These are phyloP conservation scores for Dryas octopetala DNA, from an alignment of 306 rosid species.

Conservation along the genomic window DNA sequence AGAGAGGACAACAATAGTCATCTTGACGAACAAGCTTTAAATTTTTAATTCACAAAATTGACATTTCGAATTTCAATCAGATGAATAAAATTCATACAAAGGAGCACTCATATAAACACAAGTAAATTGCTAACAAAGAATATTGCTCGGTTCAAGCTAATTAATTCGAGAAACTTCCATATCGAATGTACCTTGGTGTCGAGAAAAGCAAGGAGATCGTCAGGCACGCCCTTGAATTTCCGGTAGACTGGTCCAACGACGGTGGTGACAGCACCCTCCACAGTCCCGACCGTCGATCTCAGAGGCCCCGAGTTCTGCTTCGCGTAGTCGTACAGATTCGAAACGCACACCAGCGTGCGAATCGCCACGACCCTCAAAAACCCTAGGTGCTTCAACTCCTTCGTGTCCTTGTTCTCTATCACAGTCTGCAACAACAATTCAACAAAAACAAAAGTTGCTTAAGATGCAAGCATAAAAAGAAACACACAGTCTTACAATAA, in stretches of 20 bases:
- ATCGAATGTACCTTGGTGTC: constrained; percentile 56
- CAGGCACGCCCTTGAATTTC: constrained; percentile 55
- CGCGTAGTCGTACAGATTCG: constrained; percentile 62
- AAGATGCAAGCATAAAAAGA: constrained; percentile 9
- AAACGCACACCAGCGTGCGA: constrained; percentile 40
- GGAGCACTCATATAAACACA: background rate
- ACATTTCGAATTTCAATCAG: too few species aligned
- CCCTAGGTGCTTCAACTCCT: constrained; percentile 57
- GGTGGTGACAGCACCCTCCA: constrained; percentile 54
- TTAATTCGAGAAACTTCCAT: background rate
- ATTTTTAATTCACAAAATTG: too few species aligned
- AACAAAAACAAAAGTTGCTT: background rate
- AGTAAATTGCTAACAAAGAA: background rate
- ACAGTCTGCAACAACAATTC: constrained; percentile 30
- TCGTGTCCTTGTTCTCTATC: constrained; percentile 29
- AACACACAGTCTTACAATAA: background rate
- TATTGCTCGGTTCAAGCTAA: background rate
- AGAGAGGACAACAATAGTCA: too few species aligned
- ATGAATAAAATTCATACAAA: background rate
- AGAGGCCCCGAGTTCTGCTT: constrained; percentile 69
- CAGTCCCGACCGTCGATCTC: constrained; percentile 58
- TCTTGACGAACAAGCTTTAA: too few species aligned
- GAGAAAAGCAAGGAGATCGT: constrained; percentile 57
- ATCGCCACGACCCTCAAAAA: constrained; percentile 58
- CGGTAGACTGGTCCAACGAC: constrained; percentile 60